phyloP scores from a whole-genome alignment of 371 early-diverging fungal genomes.

The Saksenaea oblongispora region DNA sequence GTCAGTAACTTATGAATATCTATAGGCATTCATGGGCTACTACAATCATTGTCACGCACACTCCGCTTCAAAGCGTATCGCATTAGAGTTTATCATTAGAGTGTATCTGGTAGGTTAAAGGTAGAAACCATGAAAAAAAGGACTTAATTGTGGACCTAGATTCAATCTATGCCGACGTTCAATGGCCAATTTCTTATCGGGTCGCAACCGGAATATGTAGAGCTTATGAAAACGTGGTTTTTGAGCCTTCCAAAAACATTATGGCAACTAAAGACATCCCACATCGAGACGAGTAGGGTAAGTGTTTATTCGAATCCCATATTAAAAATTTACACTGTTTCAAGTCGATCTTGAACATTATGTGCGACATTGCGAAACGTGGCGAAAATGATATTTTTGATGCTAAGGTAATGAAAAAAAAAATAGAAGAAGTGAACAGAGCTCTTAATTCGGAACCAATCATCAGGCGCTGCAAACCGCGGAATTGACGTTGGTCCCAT shows the following conservation, averaged over 20 bases:
- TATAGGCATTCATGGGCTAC: conserved; percentile 36
- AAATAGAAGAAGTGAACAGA: neutral
- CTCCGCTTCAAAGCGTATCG: conserved; percentile 39
- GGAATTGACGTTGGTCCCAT: conserved; percentile 45
- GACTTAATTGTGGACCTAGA: conserved; percentile 14
- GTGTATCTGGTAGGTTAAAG: conserved; percentile 35
- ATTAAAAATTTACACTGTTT: conserved; percentile 16
- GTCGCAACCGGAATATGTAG: conserved; percentile 16
- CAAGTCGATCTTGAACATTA: conserved; percentile 28
- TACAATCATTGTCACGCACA: conserved; percentile 35
- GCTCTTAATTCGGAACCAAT: neutral
- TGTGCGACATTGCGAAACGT: conserved; percentile 38
- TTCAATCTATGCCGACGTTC: conserved; percentile 44
- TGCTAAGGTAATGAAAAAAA: conserved; percentile 11
- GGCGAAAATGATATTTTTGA: conserved; percentile 33
- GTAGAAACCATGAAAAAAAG: neutral
- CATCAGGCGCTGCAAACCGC: conserved; percentile 33
- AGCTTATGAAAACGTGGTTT: conserved; percentile 34
- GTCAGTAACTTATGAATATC: conserved; percentile 19
- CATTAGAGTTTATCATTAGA: conserved; percentile 42
- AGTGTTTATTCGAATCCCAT: conserved; percentile 16
- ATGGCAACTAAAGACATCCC: conserved; percentile 53
- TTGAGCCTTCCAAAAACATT: conserved; percentile 55
- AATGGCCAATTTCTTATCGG: conserved; percentile 35
- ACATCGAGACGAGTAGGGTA: conserved; percentile 51